Percentiles rank a stretch among this genome's conserved stretches.
Conservation (phyloP, 2,329 filamentous ascomycete genomes). For the Alternaria angustiovoidea region DNA sequence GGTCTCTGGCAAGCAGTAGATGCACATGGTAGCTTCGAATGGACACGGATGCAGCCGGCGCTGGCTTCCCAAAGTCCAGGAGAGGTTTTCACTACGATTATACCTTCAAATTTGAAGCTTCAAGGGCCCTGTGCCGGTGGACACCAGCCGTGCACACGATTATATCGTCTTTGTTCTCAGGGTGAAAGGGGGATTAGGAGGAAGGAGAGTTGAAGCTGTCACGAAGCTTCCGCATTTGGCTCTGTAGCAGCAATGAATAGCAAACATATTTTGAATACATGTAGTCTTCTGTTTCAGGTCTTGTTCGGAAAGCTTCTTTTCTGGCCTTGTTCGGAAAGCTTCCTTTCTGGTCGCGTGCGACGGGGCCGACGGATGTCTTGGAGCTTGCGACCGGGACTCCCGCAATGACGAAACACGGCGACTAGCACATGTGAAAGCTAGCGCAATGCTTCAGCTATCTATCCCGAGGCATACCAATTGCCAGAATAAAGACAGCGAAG, state of each 20-base stretch:
- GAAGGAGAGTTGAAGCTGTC: conserved; percentile 4
- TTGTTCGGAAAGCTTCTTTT: not conserved
- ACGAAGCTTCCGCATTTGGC: conserved; percentile 3
- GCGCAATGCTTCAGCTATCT: conserved; percentile 1
- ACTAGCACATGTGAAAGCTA: conserved; percentile 9
- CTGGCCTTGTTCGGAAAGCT: not conserved
- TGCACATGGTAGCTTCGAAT: conserved; percentile 13
- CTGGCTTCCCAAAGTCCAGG: conserved; percentile 13
- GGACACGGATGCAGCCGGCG: conserved; percentile 16
- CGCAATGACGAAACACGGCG: not conserved
- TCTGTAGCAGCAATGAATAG: conserved; percentile 1
- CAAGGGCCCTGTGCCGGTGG: not conserved
- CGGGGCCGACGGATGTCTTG: not conserved
- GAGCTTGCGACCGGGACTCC: not conserved
- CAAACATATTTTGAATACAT: not conserved
- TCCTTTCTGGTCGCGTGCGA: not conserved
- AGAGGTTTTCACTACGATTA: conserved; percentile 8
- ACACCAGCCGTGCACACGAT: conserved; percentile 3
- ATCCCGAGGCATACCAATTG: conserved; percentile 6
- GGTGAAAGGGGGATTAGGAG: conserved; percentile 10
- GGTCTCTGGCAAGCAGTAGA: conserved; percentile 70
- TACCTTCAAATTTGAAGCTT: conserved; percentile 4
- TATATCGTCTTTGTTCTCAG: conserved; percentile 10
- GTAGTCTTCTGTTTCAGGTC: not conserved
- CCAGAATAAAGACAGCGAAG: not conserved